These are phyloP conservation scores for Bothia castanella DNA, from an alignment of 1,284 basidiomycete genomes.

Conservation along the genomic window DNA sequence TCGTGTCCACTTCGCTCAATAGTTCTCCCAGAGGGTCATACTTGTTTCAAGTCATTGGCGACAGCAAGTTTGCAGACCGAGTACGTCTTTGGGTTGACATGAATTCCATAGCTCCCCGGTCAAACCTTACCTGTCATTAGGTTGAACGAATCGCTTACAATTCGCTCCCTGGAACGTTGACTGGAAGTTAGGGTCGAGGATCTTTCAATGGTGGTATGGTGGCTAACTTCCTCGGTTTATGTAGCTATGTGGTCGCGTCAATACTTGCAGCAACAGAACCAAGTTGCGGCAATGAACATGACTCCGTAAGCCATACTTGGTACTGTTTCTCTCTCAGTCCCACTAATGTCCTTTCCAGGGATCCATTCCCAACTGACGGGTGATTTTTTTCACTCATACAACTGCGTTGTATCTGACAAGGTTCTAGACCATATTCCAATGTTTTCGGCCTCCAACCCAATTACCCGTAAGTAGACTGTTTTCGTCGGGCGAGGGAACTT, in stretches of 20 bases:
- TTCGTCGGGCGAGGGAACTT: neutral
- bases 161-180: conserved; percentile 1
- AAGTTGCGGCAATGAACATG: conserved; percentile 57
- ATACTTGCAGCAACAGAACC: conserved; percentile 59
- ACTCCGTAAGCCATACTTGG: conserved; percentile 40
- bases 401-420: neutral
- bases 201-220: neutral
- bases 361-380: conserved; percentile 5
- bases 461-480: neutral
- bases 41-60: conserved; percentile 55
- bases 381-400: neutral
- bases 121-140: neutral
- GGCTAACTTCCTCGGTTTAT: no score
- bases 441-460: conserved; percentile 8
- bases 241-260: conserved; percentile 7
- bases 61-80: conserved; percentile 48
- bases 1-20: neutral
- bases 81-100: conserved; percentile 26
- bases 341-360: neutral
- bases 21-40: conserved; percentile 15
- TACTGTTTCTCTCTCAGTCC: neutral
- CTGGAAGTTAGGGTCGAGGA: neutral
- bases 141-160: conserved; percentile 6
- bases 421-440: conserved; percentile 3
- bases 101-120: neutral